Evolutionary conservation across 495 filamentous ascomycete genomes (phyloP).

Genomic region (Symbiotaphrina buchneri): DNA sequence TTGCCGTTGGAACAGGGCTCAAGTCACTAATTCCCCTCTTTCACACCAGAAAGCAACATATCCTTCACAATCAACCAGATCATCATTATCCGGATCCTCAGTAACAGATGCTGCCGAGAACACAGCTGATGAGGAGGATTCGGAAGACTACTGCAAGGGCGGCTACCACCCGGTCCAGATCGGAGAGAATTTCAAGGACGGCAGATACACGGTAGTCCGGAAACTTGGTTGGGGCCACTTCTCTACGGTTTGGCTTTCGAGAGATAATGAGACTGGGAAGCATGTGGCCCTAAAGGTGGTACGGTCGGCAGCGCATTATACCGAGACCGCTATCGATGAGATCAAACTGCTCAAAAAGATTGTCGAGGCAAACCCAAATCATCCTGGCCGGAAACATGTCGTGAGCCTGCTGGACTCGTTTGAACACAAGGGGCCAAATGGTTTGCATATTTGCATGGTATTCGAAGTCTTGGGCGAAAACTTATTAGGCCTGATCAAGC

Average conservation of each 20-base stretch:
- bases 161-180: slow-evolving; percentile 89
- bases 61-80: no score
- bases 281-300: slow-evolving; percentile 97
- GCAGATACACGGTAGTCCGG: slow-evolving; percentile 85
- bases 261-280: slow-evolving; percentile 74
- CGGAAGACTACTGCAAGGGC: slow-evolving; percentile 97
- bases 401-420: slow-evolving; percentile 93
- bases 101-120: slow-evolving; percentile 57
- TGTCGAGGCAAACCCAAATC: slow-evolving; percentile 78
- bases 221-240: slow-evolving; percentile 99
- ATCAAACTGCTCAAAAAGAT: slow-evolving; percentile 96
- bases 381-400: slow-evolving; percentile 84
- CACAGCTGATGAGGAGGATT: slow-evolving; percentile 95
- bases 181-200: slow-evolving; percentile 94
- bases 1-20: slow-evolving; percentile 9
- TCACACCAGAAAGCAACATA: slow-evolving; percentile 22
- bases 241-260: slow-evolving; percentile 92
- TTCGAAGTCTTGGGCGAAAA: slow-evolving; percentile 98
- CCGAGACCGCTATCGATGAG: slow-evolving; percentile 95
- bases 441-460: slow-evolving; percentile 95
- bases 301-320: slow-evolving; percentile 91
- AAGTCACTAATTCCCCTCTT: slow-evolving; percentile 19
- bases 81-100: no score
- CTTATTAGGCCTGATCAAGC: slow-evolving; percentile 84
- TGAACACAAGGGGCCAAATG: slow-evolving; percentile 92